Base-by-base conservation (phyloP, 1,284 basidiomycete species). In the Cronartium quercuum region DNA sequence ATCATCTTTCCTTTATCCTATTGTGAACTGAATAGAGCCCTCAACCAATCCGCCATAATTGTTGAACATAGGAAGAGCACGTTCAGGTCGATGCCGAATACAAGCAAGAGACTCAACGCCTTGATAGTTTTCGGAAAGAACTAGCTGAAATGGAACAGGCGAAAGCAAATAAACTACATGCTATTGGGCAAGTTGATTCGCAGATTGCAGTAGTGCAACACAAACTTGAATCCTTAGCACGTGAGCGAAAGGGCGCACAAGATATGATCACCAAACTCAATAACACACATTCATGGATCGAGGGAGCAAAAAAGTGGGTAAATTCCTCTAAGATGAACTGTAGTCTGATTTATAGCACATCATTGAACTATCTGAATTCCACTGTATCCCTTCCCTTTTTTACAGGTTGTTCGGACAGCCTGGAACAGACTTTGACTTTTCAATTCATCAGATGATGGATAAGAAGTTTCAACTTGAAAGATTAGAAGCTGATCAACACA, bases 51-150 rank as follows among this genome's bases (percentile, higher is more conserved):
- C 3, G 13, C 64, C 55, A 10, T 7, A 4, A 7, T 62, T 9
- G 18, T 34, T n/a, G 51, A 13, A 67, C 76, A 63, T 76, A 93
- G 89, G 84, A 82, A 18, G 84, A 84, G 75, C 83, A 87, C 78
- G 85, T 86, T 29, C 85, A 86, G 76, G 90, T 90, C 0, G 89
- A 93, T 76, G 84, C 83, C 6, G 89, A 88, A 79, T 86, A 98
- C 18, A 85, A 87, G 76, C 88, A 91, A 77, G 94, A 97, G 81
- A 88, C 89, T 5, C 91, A 91, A 1, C 90, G 91, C 6, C 86
- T 98, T 13, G 88, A 88, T 9, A 88, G 90, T 3, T 98, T 94
- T 82, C 92, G 96, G 80, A 87, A 88, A 64, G 93, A 98, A 82
- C 84, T 98, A 68, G 87, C 89, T 73, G 88, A 89, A 65, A 88